Evolutionary conservation across 169 alveolate species (phyloP).

Genomic region (Cryptosporidium ryanae): DNA sequence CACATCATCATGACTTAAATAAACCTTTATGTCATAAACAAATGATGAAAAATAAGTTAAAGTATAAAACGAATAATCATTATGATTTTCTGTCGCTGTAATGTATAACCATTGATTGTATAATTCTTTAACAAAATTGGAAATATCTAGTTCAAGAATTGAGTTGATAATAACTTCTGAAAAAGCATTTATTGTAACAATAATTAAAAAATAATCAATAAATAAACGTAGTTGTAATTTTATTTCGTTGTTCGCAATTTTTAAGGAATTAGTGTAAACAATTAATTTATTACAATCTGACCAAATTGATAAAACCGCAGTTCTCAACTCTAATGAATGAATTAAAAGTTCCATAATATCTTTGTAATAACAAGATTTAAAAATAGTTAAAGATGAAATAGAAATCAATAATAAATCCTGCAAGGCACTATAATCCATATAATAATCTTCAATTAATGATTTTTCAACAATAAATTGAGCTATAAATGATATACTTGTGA

Average conservation of each 20-base stretch:
- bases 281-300: constrained; percentile 6
- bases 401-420: constrained; percentile 13
- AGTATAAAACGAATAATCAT: not conserved
- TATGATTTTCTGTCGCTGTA: not conserved
- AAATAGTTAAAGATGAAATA: not conserved
- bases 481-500: not conserved
- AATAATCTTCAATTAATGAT: no score
- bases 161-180: not conserved
- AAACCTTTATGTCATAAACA: not conserved
- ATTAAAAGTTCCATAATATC: not conserved
- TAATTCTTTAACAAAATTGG: constrained; percentile 3
- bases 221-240: not conserved
- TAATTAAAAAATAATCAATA: constrained; percentile 3
- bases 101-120: constrained; percentile 10
- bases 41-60: constrained; percentile 16
- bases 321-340: not conserved
- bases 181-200: constrained; percentile 24
- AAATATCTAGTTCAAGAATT: not conserved
- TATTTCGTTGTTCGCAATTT: not conserved
- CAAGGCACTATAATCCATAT: not conserved
- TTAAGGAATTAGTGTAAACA: not conserved
- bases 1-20: not conserved
- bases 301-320: constrained; percentile 1
- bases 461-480: not conserved
- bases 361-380: not conserved